These are phyloP conservation scores for Ajuga chamaepitys DNA, from an alignment of 257 asterid genomes.

Conservation along the genomic window DNA sequence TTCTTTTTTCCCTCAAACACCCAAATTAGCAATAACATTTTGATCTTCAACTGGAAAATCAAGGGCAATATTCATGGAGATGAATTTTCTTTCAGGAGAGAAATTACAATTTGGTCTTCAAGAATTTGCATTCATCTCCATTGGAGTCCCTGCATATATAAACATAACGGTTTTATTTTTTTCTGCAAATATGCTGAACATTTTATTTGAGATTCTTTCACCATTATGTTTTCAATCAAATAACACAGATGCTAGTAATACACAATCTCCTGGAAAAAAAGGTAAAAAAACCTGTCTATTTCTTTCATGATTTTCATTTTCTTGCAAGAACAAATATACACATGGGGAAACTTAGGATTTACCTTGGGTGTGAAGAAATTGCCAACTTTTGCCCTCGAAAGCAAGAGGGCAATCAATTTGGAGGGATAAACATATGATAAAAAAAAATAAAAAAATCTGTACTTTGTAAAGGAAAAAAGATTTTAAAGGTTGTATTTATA, in stretches of 20 bases:
- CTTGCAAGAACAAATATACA: background rate
- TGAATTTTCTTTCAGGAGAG: too few relatives aligned
- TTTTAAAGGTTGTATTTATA: background rate
- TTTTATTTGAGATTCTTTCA: too few relatives aligned
- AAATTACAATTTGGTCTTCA: background rate
- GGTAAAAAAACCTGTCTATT: background rate
- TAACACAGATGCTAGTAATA: too few relatives aligned
- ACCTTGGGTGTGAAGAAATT: conserved; percentile 52
- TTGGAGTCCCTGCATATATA: conserved; percentile 14
- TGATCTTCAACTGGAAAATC: background rate
- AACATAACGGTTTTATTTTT: background rate
- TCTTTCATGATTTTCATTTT: background rate
- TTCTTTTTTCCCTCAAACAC: conserved; percentile 10
- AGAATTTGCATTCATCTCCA: background rate
- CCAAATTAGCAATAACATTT: conserved; percentile 14
- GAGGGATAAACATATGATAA: conserved; percentile 19
- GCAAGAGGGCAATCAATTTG: conserved; percentile 18
- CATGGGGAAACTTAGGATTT: conserved; percentile 11
- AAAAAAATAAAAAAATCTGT: background rate
- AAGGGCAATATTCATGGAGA: background rate
- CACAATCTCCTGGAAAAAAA: too few relatives aligned
- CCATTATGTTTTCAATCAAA: background rate
- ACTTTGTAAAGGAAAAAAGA: conserved; percentile 11
- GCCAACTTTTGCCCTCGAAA: conserved; percentile 26
- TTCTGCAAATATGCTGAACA: background rate